Base-by-base conservation (phyloP, 306 rosid species). In the Ammopiptanthus mongolicus region DNA sequence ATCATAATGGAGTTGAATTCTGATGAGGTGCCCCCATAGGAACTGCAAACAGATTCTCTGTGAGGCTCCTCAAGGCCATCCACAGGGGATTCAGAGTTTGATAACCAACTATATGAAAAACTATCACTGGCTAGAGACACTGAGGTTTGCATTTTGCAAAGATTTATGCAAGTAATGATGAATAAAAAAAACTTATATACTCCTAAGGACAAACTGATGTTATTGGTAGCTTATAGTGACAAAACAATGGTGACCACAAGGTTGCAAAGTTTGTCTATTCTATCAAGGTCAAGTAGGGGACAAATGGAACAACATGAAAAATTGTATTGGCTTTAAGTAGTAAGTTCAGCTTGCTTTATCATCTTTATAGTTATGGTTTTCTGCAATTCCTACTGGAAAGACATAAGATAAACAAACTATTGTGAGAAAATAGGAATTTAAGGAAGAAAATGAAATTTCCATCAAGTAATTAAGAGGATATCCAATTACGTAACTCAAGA, bases 41-140 rank as follows among this genome's bases (percentile, higher is more conserved):
- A 51, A 58, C 62, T 19, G 10, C 59, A 14, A 28, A 66, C 5
- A 65, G 82, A 73, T 33, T 51, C 69, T 61, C 78, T 78, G 5
- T 22, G 55, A 41, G 63, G 62, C 14, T 67, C 71, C 23, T 65
- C 73, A 22, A 60, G 77, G 50, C 23, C 18, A 55, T 62, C 65
- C 5, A 21, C 3, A 9, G 76, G 65, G 59, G 65, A 58, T 41
- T 75, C 62, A 52, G 13, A 57, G 77, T 89, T 85, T 23, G 87
- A 72, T 60, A 89, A 68, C 95, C 95, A 89, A 72, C 91, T 87
- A 60, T 71, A 78, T 42, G 91, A 89, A 83, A 89, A 89, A 76
- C 95, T 89, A 6, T 87, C 95, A 59, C 88, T 84, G 21, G 95
- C 95, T 53, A 87, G 78, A 80, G 88, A 74, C 31, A 73, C 37